These are phyloP conservation scores for Microbotryum scabiosae DNA, from an alignment of 1,284 basidiomycete genomes.

Conservation along the genomic window DNA sequence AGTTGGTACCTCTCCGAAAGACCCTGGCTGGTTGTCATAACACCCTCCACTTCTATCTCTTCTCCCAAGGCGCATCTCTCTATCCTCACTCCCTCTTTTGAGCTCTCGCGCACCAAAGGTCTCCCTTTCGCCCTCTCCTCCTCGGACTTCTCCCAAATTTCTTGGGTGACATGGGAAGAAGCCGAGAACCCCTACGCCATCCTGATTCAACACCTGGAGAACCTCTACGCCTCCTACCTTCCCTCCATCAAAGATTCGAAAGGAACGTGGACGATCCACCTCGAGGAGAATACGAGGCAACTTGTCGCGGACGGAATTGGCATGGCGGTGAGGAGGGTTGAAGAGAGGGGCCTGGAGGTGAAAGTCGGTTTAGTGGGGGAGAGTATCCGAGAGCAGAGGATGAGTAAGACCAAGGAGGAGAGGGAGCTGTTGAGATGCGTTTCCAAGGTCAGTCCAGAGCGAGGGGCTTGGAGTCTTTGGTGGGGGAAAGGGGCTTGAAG, in stretches of 20 bases:
- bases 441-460: constrained; percentile 54
- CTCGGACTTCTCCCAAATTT: constrained; percentile 44
- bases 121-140: constrained; percentile 45
- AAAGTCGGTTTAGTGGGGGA: constrained; percentile 49
- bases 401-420: constrained; percentile 64
- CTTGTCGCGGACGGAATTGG: constrained; percentile 48
- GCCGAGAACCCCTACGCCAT: constrained; percentile 58
- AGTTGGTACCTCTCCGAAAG: constrained; percentile 65
- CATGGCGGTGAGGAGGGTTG: constrained; percentile 35
- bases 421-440: constrained; percentile 63
- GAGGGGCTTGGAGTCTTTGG: background rate
- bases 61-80: constrained; percentile 45
- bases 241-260: background rate
- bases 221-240: constrained; percentile 19
- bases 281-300: constrained; percentile 54
- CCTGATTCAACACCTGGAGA: constrained; percentile 47
- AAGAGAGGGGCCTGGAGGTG: constrained; percentile 50
- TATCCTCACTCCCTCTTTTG: constrained; percentile 67
- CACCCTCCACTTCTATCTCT: constrained; percentile 39
- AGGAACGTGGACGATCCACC: constrained; percentile 43
- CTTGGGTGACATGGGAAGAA: constrained; percentile 65
- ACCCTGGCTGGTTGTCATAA: constrained; percentile 61
- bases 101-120: constrained; percentile 58
- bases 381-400: constrained; percentile 55
- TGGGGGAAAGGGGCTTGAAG: no score